phyloP scores from a whole-genome alignment of 1,284 basidiomycete genomes.

The Heliocybe sulcata region DNA sequence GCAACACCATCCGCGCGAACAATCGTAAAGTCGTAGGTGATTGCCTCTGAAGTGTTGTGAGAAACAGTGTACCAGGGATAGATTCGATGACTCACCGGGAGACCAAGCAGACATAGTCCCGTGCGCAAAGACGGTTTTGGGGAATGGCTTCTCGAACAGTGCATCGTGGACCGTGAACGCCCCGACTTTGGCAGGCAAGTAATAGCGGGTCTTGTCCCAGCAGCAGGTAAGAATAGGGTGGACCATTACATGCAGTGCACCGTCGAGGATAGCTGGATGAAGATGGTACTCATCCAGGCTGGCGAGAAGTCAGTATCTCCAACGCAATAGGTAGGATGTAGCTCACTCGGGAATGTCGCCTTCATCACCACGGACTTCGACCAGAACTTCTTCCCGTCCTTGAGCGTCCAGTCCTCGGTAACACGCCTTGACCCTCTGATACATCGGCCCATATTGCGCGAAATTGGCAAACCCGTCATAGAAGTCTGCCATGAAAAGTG shows the following conservation, averaged over 20 bases:
- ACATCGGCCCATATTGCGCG: conserved; percentile 4
- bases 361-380: conserved; percentile 5
- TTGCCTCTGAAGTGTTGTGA: conserved; percentile 4
- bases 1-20: conserved; percentile 10
- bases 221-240: conserved; percentile 19
- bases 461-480: conserved; percentile 7
- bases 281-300: conserved; percentile 22
- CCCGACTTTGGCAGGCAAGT: conserved; percentile 20
- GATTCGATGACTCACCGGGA: conserved; percentile 14
- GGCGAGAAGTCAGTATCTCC: conserved; percentile 3
- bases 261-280: conserved; percentile 33
- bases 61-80: background rate
- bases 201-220: conserved; percentile 19
- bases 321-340: background rate
- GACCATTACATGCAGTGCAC: conserved; percentile 22
- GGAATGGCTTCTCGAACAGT: conserved; percentile 9
- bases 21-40: conserved; percentile 13
- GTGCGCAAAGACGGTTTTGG: conserved; percentile 12
- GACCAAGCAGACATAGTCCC: conserved; percentile 14
- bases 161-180: conserved; percentile 13
- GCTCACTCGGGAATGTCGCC: background rate
- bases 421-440: background rate
- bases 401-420: background rate
- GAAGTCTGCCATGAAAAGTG: conserved; percentile 8
- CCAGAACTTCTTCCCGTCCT: background rate